Evolutionary conservation across 306 rosid species (phyloP).

Genomic region (Dicorynia guianensis): DNA sequence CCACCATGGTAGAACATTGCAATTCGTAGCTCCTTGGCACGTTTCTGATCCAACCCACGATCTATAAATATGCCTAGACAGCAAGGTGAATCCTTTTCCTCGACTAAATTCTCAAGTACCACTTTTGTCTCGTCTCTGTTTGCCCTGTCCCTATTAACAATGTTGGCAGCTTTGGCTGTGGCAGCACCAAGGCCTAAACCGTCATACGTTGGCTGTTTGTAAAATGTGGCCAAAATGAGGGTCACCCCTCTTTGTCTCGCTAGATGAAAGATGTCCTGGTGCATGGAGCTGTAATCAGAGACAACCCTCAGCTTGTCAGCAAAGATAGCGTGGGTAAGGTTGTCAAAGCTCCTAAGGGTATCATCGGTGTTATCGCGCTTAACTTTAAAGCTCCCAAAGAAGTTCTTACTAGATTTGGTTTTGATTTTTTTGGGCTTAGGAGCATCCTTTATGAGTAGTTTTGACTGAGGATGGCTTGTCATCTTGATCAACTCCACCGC

Average conservation of each 20-base stretch:
- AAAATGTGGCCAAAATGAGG: conserved; percentile 39
- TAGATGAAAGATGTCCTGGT: conserved; percentile 43
- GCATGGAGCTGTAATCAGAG: conserved; percentile 49
- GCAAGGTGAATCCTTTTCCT: conserved; percentile 28
- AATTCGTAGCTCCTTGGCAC: background rate
- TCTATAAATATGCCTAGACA: conserved; percentile 45
- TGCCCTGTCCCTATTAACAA: conserved; percentile 41
- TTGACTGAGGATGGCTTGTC: conserved; percentile 25
- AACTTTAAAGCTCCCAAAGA: background rate
- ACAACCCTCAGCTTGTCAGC: conserved; percentile 44
- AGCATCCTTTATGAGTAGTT: conserved; percentile 45
- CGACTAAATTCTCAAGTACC: conserved; percentile 39
- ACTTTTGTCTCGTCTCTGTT: conserved; percentile 43
- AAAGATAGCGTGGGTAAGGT: conserved; percentile 52
- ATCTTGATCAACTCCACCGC: conserved; percentile 50
- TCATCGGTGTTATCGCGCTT: background rate
- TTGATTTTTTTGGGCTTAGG: conserved; percentile 6
- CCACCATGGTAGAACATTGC: conserved; percentile 50
- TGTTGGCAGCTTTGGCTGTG: conserved; percentile 46
- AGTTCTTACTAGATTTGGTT: background rate
- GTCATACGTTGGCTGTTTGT: conserved; percentile 51
- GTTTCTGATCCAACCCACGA: conserved; percentile 33
- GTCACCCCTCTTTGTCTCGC: conserved; percentile 34
- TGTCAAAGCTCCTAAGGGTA: conserved; percentile 46
- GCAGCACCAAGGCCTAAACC: conserved; percentile 48